Conservation (phyloP, 139 green algal species). For the Chara braunii region DNA sequence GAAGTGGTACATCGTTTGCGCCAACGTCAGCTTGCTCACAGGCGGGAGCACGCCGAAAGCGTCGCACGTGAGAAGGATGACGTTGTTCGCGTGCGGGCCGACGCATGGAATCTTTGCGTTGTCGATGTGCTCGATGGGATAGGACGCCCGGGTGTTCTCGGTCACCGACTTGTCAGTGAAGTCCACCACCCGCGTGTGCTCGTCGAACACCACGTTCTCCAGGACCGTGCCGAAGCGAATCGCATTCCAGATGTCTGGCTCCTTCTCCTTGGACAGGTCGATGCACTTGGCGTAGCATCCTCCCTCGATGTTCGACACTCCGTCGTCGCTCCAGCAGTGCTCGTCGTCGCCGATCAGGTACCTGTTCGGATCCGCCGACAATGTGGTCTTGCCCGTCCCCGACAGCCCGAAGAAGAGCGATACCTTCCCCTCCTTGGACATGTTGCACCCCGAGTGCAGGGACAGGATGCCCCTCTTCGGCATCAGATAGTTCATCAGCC, state of each 20-base stretch:
- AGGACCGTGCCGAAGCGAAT: constrained; percentile 81
- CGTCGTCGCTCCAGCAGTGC: constrained; percentile 77
- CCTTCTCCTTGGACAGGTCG: constrained; percentile 60
- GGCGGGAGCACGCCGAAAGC: constrained; percentile 91
- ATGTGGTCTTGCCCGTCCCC: constrained; percentile 54
- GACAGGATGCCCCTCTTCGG: constrained; percentile 73
- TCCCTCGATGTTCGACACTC: constrained; percentile 92
- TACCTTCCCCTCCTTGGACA: constrained; percentile 54
- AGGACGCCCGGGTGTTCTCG: constrained; percentile 88
- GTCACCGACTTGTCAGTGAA: constrained; percentile 44
- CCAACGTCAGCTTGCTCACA: constrained; percentile 65
- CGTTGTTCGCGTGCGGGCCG: constrained; percentile 42
- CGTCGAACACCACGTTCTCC: constrained; percentile 83
- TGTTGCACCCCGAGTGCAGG: constrained; percentile 65
- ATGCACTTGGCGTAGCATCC: constrained; percentile 96
- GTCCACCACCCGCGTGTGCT: constrained; percentile 21
- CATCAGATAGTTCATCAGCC: constrained; percentile 89
- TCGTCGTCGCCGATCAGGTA: constrained; percentile 89
- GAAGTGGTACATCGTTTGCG: constrained; percentile 98
- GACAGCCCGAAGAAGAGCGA: constrained; percentile 45
- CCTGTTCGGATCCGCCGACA: constrained; percentile 64
- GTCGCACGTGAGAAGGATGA: constrained; percentile 83
- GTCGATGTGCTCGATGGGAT: constrained; percentile 91
- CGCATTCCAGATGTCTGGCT: constrained; percentile 86
- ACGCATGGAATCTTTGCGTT: constrained; percentile 52